Evolutionary conservation across 2,329 filamentous ascomycete species (phyloP), one percentile per base, ranked within the genome.

Genomic region (Penicillium sp.): DNA sequence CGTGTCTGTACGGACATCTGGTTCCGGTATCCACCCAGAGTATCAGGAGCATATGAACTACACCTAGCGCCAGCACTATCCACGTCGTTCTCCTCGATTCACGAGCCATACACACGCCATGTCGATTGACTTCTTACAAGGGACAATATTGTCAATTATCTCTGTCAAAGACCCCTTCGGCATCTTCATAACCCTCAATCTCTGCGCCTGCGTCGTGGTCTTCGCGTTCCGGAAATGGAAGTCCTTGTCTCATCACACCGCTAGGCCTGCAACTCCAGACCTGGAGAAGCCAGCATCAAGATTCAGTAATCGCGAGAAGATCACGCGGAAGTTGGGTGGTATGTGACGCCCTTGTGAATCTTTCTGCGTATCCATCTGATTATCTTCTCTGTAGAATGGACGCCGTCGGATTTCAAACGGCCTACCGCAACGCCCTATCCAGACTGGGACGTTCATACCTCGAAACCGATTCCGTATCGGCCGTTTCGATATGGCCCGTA

Each of bases 401-500:
- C 67, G 4, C 82, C 85, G 0, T 81, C 79, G 13, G 65, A 77
- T 54, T 92, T 89, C 78, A 80, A 81, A 59, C 79, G 86, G 2
- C 88, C 89, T 1, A 71, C 77, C 0, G 85, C 88, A 4, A 54
- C 75, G 0, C 85, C 89, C 0, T 91, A 90, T 66, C 84, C 85
- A 0, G 74, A 85, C 70, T 93, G 90, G 89, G 86, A 87, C 44
- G 72, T 92, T 37, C 79, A 83, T 24, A 76, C 78, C n/a, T 90
- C 88, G 1, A 88, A 89, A 60, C 90, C 90, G 0, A 82, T 92
- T 0, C 89, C 89, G 0, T 94, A 94, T 75, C 84, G 90, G 6
- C 89, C 90, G 0, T 94, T 94, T 73, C 85, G 88, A 66, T 85
- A 91, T 71, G 90, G 90, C 0, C 89, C 89, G 72, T 78, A 71